These are phyloP conservation scores for Parmelia sp. DNA, from an alignment of 495 filamentous ascomycete species.

Conservation along the genomic window DNA sequence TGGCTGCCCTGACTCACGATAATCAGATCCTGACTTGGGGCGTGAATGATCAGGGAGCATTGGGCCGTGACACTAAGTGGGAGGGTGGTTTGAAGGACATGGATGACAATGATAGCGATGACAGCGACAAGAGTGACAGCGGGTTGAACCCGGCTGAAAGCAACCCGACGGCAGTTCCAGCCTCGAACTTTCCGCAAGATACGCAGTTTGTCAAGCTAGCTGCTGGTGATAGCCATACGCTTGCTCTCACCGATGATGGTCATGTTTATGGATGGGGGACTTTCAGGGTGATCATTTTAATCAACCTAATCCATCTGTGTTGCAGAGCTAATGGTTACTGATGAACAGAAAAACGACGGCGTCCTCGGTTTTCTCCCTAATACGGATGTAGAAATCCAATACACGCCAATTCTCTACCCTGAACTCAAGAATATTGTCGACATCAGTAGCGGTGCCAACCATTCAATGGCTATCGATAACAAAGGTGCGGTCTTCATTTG, in stretches of 20 bases:
- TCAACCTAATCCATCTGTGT: not conserved
- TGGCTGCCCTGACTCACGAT: conserved; percentile 53
- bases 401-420: conserved; percentile 44
- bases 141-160: conserved; percentile 57
- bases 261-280: conserved; percentile 66
- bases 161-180: conserved; percentile 52
- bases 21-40: conserved; percentile 62
- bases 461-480: conserved; percentile 54
- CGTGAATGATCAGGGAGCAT: conserved; percentile 61
- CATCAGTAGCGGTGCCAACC: conserved; percentile 53
- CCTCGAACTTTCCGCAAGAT: conserved; percentile 44
- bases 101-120: conserved; percentile 48
- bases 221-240: conserved; percentile 58
- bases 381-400: conserved; percentile 36
- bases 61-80: conserved; percentile 56
- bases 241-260: conserved; percentile 61
- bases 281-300: conserved; percentile 49
- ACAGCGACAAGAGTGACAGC: conserved; percentile 45
- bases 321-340: not conserved
- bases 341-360: conserved; percentile 50
- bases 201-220: conserved; percentile 55
- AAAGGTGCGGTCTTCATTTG: conserved; percentile 54
- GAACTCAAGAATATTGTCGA: conserved; percentile 52
- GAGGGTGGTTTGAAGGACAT: conserved; percentile 60
- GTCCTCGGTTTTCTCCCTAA: conserved; percentile 48